Evolutionary conservation across 495 filamentous ascomycete species (phyloP).

Genomic region (Tuber calosporum): DNA sequence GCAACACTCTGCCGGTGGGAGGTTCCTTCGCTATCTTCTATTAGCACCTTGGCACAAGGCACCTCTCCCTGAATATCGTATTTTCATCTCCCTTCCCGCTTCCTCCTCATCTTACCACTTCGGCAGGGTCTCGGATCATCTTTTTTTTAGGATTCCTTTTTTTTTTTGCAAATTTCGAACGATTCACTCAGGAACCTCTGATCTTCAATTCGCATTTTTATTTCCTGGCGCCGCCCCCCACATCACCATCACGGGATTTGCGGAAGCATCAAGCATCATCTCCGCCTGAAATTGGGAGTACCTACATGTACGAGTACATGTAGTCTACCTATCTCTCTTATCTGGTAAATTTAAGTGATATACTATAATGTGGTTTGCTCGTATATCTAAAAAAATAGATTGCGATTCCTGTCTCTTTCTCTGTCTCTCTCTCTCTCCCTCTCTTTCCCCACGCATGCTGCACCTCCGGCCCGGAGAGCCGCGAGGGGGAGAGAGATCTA

Average conservation of each 20-base stretch:
- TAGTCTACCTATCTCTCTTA: too few species aligned
- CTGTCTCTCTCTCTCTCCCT: background rate
- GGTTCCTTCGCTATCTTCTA: background rate
- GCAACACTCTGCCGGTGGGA: background rate
- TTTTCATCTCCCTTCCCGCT: background rate
- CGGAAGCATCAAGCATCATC: background rate
- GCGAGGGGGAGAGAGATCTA: background rate
- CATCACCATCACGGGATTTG: too few species aligned
- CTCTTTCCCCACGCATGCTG: background rate
- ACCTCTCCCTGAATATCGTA: too few species aligned
- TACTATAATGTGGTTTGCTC: too few species aligned
- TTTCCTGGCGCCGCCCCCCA: background rate
- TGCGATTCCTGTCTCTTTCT: background rate
- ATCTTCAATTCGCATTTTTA: background rate
- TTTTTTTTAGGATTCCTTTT: background rate
- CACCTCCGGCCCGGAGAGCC: conserved; percentile 1
- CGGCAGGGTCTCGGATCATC: background rate
- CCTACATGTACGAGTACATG: background rate
- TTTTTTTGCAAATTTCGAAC: background rate
- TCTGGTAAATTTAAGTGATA: too few species aligned
- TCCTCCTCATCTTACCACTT: background rate
- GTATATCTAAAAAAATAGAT: background rate
- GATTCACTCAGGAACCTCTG: background rate
- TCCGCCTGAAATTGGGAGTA: background rate
- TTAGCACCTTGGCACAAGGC: too few species aligned